These are phyloP conservation scores for Globisporangium cylindrosporum DNA, from an alignment of 352 stramenopile genomes.

Conservation along the genomic window DNA sequence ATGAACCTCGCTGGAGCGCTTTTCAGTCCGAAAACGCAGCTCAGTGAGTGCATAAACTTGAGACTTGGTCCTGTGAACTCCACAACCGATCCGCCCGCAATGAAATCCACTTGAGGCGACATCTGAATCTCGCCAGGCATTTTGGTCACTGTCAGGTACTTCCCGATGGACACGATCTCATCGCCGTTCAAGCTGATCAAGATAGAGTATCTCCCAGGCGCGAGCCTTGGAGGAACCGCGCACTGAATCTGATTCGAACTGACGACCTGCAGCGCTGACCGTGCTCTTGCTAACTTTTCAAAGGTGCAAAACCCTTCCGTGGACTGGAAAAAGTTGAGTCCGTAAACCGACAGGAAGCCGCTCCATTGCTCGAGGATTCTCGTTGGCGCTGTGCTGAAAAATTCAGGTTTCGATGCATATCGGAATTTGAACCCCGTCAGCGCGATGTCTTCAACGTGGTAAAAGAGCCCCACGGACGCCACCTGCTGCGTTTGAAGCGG, in stretches of 20 bases:
- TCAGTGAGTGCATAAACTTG: slow-evolving; percentile 24
- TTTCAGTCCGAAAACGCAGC: slow-evolving; percentile 33
- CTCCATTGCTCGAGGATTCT: slow-evolving; percentile 24
- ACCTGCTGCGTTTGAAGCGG: slow-evolving; percentile 2
- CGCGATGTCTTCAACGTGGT: slow-evolving; percentile 22
- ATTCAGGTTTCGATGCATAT: slow-evolving; percentile 22
- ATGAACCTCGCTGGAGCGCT: slow-evolving; percentile 21
- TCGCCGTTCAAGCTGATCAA: slow-evolving; percentile 33
- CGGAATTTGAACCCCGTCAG: slow-evolving; percentile 29
- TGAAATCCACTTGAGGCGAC: slow-evolving; percentile 26
- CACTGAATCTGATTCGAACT: slow-evolving; percentile 26
- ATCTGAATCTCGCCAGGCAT: slow-evolving; percentile 27
- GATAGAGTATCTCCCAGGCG: slow-evolving; percentile 21
- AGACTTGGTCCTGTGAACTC: slow-evolving; percentile 33
- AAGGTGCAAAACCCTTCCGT: slow-evolving; percentile 28
- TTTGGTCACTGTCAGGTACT: slow-evolving; percentile 21
- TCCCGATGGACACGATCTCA: slow-evolving; percentile 14
- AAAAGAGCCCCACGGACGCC: slow-evolving; percentile 28
- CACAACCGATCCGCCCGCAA: slow-evolving; percentile 31
- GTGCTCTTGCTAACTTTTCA: neutral
- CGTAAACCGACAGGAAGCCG: slow-evolving; percentile 30
- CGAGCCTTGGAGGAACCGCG: slow-evolving; percentile 18
- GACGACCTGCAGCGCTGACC: slow-evolving; percentile 17
- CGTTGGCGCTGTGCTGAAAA: slow-evolving; percentile 21
- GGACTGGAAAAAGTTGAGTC: slow-evolving; percentile 31